These are phyloP conservation scores for Calonectria pseudoturangicola DNA, from an alignment of 2,329 filamentous ascomycete species.

Conservation along the genomic window DNA sequence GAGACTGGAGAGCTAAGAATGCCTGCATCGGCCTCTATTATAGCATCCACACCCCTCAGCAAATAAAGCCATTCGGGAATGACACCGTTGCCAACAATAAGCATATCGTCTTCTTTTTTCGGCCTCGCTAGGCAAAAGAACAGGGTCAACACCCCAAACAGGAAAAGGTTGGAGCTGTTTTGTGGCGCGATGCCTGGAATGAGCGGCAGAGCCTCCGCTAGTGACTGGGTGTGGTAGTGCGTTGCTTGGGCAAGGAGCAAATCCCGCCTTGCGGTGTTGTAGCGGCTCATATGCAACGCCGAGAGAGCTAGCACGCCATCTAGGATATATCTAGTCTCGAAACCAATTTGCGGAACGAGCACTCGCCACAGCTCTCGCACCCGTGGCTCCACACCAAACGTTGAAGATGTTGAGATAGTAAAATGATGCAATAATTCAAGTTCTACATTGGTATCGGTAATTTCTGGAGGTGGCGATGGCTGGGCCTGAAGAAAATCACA, in stretches of 20 bases:
- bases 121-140: conserved; percentile 42
- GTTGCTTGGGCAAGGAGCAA: conserved; percentile 35
- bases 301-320: conserved; percentile 30
- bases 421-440: conserved; percentile 36
- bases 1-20: conserved; percentile 25
- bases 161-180: conserved; percentile 42
- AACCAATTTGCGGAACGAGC: conserved; percentile 33
- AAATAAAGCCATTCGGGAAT: conserved; percentile 47
- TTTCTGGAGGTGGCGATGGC: background rate
- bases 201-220: conserved; percentile 39
- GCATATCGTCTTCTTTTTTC: conserved; percentile 43
- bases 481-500: conserved; percentile 30
- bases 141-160: conserved; percentile 44
- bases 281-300: conserved; percentile 30
- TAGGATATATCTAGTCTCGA: conserved; percentile 35
- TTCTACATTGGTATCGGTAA: background rate
- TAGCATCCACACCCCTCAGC: conserved; percentile 38
- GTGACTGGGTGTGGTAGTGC: conserved; percentile 38
- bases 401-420: conserved; percentile 32
- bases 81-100: conserved; percentile 39
- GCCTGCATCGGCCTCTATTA: conserved; percentile 37
- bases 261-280: conserved; percentile 34
- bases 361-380: conserved; percentile 36
- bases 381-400: conserved; percentile 26
- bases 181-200: conserved; percentile 36